Conservation (phyloP, 306 rosid species). For the Carpinus viminea region DNA sequence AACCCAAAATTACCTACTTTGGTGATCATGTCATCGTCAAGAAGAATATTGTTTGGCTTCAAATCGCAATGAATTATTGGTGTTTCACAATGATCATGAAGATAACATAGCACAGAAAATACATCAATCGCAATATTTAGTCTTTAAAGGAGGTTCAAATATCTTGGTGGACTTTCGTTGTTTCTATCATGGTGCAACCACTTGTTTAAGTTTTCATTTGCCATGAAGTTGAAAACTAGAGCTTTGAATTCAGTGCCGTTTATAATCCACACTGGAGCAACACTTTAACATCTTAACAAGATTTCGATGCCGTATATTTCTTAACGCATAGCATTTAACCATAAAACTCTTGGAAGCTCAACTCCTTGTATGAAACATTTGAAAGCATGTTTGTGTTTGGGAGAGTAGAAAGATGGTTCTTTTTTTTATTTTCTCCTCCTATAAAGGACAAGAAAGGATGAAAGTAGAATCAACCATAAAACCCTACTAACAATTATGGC, state of each 20-base stretch:
- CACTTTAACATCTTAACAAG: too few species aligned
- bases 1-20: constrained; percentile 35
- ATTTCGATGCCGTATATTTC: too few species aligned
- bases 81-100: constrained; percentile 14
- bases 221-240: constrained; percentile 1
- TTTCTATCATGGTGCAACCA: constrained; percentile 19
- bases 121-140: constrained; percentile 24
- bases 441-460: too few species aligned
- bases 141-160: constrained; percentile 18
- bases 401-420: too few species aligned
- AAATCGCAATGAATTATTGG: constrained; percentile 19
- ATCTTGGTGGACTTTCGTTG: background rate
- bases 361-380: too few species aligned
- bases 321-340: too few species aligned
- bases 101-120: constrained; percentile 20
- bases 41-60: constrained; percentile 25
- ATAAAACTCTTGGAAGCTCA: constrained; percentile 33
- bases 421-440: too few species aligned
- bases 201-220: constrained; percentile 33
- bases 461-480: too few species aligned
- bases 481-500: too few species aligned
- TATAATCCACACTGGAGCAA: too few species aligned
- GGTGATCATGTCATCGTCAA: constrained; percentile 16
- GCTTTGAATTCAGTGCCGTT: too few species aligned
- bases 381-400: constrained; percentile 20